Evolutionary conservation across 768 basidiomycete species (phyloP), one percentile per base, ranked within the genome.

Genomic region (Symmetrospora coprosmae): DNA sequence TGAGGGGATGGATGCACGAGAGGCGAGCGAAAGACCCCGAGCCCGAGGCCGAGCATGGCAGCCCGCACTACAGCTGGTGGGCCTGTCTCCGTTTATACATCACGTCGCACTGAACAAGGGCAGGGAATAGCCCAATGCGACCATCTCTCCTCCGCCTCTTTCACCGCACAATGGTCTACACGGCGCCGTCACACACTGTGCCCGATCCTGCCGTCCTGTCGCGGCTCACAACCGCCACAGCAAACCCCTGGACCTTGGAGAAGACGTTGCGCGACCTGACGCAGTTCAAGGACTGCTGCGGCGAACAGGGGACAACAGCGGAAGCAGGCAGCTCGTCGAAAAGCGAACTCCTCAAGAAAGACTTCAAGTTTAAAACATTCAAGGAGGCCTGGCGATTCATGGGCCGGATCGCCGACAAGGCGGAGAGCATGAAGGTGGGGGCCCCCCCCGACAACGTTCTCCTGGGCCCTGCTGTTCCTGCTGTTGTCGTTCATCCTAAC

Each of bases 321-420:
- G n/a, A n/a, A n/a, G n/a, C n/a, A n/a, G n/a, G n/a, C n/a, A n/a
- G n/a, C n/a, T n/a, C n/a, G n/a, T n/a, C n/a, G n/a, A n/a, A n/a
- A n/a, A n/a, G n/a, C n/a, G 49, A 50, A 19, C 33, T 50, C 5
- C 55, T 58, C 16, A 28, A 19, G 2, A 58, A 58, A 47, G 55
- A 58, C n/a, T 58, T 43, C 43, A 58, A 47, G 55, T 58, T 58
- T 34, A 25, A 43, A 25, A 58, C 43, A 19, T 58, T 58, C 55
- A 39, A 43, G 33, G 55, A 58, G 37, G 55, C 55, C 37, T 58
- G 27, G 16, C 41, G 41, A 34, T 58, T 40, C 28, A 58, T 58
- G 55, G 30, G 39, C 13, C 19, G n/a, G 30, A 43, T 58, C 19
- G 55, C 55, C 25, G 55, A 43, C 8, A 58, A 43, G n/a, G 55